Evolutionary conservation across 78 protist genomes (phyloP).

Genomic region (Dictyostelium firmibasis): DNA sequence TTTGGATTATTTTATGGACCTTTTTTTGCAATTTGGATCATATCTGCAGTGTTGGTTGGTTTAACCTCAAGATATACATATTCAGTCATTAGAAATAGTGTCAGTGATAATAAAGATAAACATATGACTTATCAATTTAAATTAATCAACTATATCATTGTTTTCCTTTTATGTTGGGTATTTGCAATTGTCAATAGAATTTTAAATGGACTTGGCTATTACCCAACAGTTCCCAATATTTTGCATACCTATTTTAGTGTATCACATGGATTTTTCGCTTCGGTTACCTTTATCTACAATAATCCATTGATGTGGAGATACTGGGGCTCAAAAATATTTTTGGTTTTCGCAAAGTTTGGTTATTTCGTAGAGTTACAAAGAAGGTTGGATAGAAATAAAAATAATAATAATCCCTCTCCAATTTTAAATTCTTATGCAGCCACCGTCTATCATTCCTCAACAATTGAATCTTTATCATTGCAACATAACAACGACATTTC

Average conservation of each 20-base stretch:
- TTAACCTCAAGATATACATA: constrained; percentile 33
- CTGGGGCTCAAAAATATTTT: constrained; percentile 14
- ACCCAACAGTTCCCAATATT: constrained; percentile 3
- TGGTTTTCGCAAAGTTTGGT: constrained; percentile 11
- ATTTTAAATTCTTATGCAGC: background rate
- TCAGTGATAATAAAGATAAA: constrained; percentile 29
- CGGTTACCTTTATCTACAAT: constrained; percentile 16
- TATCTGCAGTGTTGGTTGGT: constrained; percentile 38
- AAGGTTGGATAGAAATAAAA: constrained; percentile 31
- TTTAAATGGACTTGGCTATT: background rate
- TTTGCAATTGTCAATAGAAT: constrained; percentile 63
- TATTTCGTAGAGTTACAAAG: constrained; percentile 4
- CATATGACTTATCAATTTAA: constrained; percentile 62
- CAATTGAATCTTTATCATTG: background rate
- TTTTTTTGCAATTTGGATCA: constrained; percentile 23
- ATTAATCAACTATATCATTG: constrained; percentile 58
- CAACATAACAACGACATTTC: background rate
- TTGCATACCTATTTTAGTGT: constrained; percentile 42
- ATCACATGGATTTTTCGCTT: constrained; percentile 57
- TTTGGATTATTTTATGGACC: constrained; percentile 46
- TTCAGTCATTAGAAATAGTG: constrained; percentile 30
- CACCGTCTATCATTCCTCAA: background rate
- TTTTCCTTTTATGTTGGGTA: constrained; percentile 54
- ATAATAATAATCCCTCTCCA: constrained; percentile 70
- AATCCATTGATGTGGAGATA: constrained; percentile 70